A percentile compares a stretch with the other conserved stretches of the same genome.
phyloP scores from a whole-genome alignment of 2,329 filamentous ascomycete genomes.

The Botrytis byssoidea region DNA sequence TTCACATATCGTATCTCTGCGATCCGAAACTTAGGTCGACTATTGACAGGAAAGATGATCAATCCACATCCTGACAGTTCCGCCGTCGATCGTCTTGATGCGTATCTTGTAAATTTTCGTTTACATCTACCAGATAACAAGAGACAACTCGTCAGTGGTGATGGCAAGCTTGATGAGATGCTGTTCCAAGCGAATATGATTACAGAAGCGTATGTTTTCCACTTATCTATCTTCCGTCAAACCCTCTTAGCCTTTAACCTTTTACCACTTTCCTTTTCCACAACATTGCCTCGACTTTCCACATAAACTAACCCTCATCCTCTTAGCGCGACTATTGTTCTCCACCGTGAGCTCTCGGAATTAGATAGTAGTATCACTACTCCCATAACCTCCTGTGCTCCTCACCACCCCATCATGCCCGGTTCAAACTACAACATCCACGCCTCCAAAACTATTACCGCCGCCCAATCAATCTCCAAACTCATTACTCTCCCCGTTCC shows the following conservation, averaged over 20 bases:
- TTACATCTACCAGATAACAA: constrained; percentile 75
- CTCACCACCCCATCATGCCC: constrained; percentile 42
- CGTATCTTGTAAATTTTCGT: constrained; percentile 68
- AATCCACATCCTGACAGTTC: constrained; percentile 48
- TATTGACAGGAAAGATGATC: constrained; percentile 58
- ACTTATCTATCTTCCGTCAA: neutral
- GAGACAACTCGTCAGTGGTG: constrained; percentile 64
- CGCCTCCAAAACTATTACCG: constrained; percentile 76
- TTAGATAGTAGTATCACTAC: constrained; percentile 60
- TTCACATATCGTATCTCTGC: constrained; percentile 83
- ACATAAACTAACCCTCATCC: constrained; percentile 6
- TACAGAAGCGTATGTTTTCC: constrained; percentile 44
- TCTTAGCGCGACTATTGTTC: constrained; percentile 62
- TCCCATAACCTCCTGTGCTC: constrained; percentile 64
- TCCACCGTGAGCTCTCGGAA: constrained; percentile 78
- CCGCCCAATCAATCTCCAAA: constrained; percentile 73
- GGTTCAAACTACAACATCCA: constrained; percentile 46
- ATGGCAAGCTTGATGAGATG: constrained; percentile 79
- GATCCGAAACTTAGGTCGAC: constrained; percentile 72
- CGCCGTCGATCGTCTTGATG: constrained; percentile 57
- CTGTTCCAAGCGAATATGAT: constrained; percentile 92
- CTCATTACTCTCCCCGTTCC: constrained; percentile 72
- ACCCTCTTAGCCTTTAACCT: neutral
- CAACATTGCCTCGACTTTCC: neutral
- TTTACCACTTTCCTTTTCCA: neutral